Conservation (phyloP, 768 basidiomycete species). For the Tylopilus vinaceipallidus region DNA sequence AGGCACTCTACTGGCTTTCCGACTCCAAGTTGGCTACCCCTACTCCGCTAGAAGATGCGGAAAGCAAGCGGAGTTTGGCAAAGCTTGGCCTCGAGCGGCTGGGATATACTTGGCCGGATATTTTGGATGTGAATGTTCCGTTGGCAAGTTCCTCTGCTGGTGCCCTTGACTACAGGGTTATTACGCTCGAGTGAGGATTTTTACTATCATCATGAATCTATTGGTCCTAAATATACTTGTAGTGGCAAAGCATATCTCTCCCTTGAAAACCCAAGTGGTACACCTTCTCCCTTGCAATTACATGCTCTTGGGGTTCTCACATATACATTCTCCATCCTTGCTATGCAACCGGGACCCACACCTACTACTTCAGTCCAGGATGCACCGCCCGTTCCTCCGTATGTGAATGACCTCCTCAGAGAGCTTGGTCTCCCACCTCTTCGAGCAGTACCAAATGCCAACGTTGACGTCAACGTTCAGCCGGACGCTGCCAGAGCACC, state of each 20-base stretch:
- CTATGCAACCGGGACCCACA: constrained; percentile 37
- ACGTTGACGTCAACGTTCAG: constrained; percentile 19
- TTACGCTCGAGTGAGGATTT: constrained; percentile 20
- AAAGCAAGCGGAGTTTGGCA: constrained; percentile 19
- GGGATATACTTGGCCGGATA: constrained; percentile 43
- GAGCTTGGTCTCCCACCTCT: constrained; percentile 61
- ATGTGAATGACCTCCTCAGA: constrained; percentile 60
- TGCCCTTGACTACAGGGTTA: constrained; percentile 34
- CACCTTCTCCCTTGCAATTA: constrained; percentile 56
- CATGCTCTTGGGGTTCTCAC: constrained; percentile 47
- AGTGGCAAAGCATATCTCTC: constrained; percentile 48
- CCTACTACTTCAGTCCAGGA: constrained; percentile 27
- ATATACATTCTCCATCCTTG: constrained; percentile 52
- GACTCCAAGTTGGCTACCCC: constrained; percentile 17
- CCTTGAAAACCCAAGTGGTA: constrained; percentile 42
- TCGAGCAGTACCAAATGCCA: constrained; percentile 35
- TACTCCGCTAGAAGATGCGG: constrained; percentile 10
- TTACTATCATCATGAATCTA: neutral
- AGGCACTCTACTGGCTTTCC: constrained; percentile 26
- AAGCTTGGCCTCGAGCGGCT: constrained; percentile 30
- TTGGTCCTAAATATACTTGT: constrained; percentile 6
- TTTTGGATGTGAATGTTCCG: constrained; percentile 40
- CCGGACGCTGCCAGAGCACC: constrained; percentile 19
- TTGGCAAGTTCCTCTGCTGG: constrained; percentile 9
- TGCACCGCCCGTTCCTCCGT: constrained; percentile 37